Conservation (phyloP, 306 rosid genomes). For the Herpetospermum pedunculosum region DNA sequence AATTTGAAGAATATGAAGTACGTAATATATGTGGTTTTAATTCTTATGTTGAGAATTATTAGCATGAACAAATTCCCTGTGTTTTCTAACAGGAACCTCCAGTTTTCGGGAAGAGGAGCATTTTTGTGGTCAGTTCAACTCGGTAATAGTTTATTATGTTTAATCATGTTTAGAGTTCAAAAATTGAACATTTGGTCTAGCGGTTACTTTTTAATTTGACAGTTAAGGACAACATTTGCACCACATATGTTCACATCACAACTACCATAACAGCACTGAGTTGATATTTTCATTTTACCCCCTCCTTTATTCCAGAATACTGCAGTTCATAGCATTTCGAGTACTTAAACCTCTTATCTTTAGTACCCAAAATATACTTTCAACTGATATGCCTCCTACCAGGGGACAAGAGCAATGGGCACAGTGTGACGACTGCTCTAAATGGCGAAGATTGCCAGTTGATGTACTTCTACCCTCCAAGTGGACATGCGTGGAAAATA, state of each 20-base stretch:
- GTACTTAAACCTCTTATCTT: not conserved
- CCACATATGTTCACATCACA: not conserved
- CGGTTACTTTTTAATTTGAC: not conserved
- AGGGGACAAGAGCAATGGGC: constrained; percentile 96
- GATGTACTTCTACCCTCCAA: constrained; percentile 74
- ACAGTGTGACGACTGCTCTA: constrained; percentile 86
- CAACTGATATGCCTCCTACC: constrained; percentile 19
- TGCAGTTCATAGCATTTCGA: not conserved
- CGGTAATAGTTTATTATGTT: constrained; percentile 40
- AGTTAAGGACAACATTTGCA: not conserved
- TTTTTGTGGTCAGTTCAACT: constrained; percentile 53
- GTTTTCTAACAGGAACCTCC: constrained; percentile 80
- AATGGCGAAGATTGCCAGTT: constrained; percentile 85
- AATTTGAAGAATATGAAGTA: constrained; percentile 93
- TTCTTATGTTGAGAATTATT: not conserved
- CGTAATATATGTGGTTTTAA: constrained; percentile 16
- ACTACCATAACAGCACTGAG: not conserved
- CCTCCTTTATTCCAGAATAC: not conserved
- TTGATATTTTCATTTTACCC: not conserved
- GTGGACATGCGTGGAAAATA: constrained; percentile 75
- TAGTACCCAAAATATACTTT: not conserved
- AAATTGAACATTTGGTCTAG: not conserved
- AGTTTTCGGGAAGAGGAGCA: constrained; percentile 88
- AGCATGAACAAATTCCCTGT: not conserved
- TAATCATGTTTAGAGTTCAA: not conserved